A percentile compares a stretch with the other conserved stretches of the same genome.
Conservation (phyloP, 805 yeast species). For the Starmerella apicola region DNA sequence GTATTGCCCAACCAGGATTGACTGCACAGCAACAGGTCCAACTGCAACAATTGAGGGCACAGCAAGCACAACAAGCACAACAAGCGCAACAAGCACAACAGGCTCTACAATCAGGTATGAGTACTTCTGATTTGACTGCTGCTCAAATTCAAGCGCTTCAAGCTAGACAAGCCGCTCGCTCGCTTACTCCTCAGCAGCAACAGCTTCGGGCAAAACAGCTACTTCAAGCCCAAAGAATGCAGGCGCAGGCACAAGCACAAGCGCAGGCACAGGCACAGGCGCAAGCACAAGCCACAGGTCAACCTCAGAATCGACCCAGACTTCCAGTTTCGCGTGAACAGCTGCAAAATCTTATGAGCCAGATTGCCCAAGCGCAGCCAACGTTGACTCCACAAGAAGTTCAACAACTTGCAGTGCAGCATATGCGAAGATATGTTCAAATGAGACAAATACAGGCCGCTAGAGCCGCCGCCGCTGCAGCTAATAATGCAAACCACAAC, state of each 20-base stretch:
- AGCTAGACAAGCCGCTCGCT: no score
- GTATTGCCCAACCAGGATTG: neutral
- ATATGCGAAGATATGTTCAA: slow-evolving; percentile 20
- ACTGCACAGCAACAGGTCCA: slow-evolving; percentile 27
- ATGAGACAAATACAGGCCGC: slow-evolving; percentile 3
- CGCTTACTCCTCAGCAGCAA: slow-evolving; percentile 10
- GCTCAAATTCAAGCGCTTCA: no score
- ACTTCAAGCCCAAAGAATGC: slow-evolving; percentile 1
- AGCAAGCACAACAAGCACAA: slow-evolving; percentile 9
- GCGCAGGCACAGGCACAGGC: slow-evolving; percentile 23
- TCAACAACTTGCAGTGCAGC: slow-evolving; percentile 18
- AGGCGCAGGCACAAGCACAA: slow-evolving; percentile 26
- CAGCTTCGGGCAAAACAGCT: slow-evolving; percentile 9
- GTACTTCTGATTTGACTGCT: no score
- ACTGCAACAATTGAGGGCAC: slow-evolving; percentile 17
- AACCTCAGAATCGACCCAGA: slow-evolving; percentile 2
- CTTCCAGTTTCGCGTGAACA: slow-evolving; percentile 16
- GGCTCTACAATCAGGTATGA: no score
- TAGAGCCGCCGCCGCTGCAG: no score
- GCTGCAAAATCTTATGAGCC: slow-evolving; percentile 17
- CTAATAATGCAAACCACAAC: no score
- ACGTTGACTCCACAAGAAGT: slow-evolving; percentile 19
- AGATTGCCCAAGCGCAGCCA: slow-evolving; percentile 19
- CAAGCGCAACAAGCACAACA: slow-evolving; percentile 9
- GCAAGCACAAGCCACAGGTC: slow-evolving; percentile 18